These are phyloP conservation scores for Rhynchospora pubera DNA, from an alignment of 176 grass and related monocot species.

Conservation along the genomic window DNA sequence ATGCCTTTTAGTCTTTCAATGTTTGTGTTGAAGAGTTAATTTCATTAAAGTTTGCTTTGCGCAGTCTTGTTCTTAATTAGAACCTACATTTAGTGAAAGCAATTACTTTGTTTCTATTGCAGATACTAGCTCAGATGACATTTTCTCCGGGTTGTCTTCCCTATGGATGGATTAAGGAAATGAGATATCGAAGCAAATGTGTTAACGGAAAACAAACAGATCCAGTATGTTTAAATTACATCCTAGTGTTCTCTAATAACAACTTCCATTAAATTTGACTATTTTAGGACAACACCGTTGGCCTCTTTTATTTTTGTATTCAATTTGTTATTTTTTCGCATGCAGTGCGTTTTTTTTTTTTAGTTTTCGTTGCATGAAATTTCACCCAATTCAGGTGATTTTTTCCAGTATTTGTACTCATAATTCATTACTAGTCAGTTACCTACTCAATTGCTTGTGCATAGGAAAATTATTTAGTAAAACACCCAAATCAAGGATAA, in stretches of 20 bases:
- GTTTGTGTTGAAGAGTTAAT: background rate
- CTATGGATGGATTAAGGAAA: conserved; percentile 17
- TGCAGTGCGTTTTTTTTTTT: background rate
- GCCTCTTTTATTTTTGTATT: background rate
- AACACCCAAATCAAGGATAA: background rate
- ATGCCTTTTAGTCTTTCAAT: background rate
- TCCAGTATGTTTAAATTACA: background rate
- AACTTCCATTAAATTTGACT: background rate
- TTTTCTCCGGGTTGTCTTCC: background rate
- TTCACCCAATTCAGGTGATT: background rate
- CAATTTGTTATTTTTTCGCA: background rate
- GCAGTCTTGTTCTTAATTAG: background rate
- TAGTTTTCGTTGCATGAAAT: background rate
- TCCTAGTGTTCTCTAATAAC: background rate
- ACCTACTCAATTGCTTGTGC: background rate
- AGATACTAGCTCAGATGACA: background rate
- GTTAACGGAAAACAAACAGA: conserved; percentile 7
- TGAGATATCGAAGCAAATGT: background rate
- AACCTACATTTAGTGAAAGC: background rate
- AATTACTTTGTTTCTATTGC: background rate
- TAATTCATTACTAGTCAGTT: background rate
- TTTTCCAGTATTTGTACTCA: background rate
- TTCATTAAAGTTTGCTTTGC: background rate
- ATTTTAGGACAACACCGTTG: background rate
- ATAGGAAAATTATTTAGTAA: background rate